Base-by-base conservation (phyloP, 108 stramenopile species). In the Aurantiochytrium sp. region DNA sequence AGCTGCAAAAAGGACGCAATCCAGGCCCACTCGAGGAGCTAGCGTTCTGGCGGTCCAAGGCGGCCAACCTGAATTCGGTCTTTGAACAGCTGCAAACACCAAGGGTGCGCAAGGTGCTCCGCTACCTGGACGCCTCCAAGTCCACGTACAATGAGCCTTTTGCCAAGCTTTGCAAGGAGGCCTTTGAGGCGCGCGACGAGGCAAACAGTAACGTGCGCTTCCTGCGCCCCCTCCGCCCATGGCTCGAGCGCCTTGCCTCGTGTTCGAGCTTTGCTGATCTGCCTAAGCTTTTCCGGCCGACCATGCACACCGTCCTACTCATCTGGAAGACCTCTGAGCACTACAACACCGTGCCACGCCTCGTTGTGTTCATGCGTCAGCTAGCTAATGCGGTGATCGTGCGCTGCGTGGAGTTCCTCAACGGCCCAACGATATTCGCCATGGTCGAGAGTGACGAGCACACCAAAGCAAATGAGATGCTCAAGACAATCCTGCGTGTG, bases 151-250 rank as follows among this genome's bases (percentile, higher is more conserved):
- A 92, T 6, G 91, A 69, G 0, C 93, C 93, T 21, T 93, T 93
- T 52, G 93, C 92, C 15, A 92, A 91, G 87, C 91, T 93, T 12
- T 93, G 92, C 86, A 93, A 93, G 85, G 91, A 93, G 69, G 89
- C 91, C 1, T 93, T 93, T 52, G 21, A 90, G 42, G 92, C 93
- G 1, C 73, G 93, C 1, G 87, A 89, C 27, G 93, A 93, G 68
- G 93, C 93, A 8, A 93, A 91, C 68, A 89, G 89, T 39, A 93
- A 90, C 88, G 87, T 41, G 52, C 89, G 87, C 86, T 88, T 88
- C 87, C 55, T 93, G 8, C 55, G 68, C 54, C 93, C 92, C 1
- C 55, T 93, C 6, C 65, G 87, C n/a, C 45, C 87, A 19, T 92
- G 93, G 92, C 85, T 92, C 22, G 87, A 91, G 89, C 45, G 52